These are phyloP conservation scores for Plantago lanceolata DNA, from an alignment of 305 asterid species.

Conservation along the genomic window DNA sequence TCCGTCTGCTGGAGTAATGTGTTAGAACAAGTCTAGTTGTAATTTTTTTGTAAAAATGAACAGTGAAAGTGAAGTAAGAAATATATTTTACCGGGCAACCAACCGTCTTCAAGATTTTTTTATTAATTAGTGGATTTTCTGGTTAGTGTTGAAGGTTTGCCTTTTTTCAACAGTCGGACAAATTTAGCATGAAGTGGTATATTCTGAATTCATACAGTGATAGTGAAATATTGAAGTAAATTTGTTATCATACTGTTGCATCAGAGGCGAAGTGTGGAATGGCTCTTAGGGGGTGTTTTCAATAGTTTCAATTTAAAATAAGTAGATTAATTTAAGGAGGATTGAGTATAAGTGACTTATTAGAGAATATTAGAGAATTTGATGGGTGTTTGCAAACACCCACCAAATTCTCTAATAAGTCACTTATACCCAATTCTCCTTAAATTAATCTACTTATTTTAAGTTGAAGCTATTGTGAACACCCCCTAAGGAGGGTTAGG, in stretches of 20 bases:
- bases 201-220: background rate
- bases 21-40: background rate
- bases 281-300: too few species aligned
- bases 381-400: too few species aligned
- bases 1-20: background rate
- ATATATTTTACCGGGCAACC: background rate
- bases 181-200: background rate
- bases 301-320: too few species aligned
- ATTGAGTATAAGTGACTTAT: too few species aligned
- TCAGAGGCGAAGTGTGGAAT: background rate
- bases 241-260: background rate
- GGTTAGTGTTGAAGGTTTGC: background rate
- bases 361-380: too few species aligned
- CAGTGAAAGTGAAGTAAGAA: background rate
- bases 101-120: background rate
- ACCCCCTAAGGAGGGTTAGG: too few species aligned
- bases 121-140: background rate
- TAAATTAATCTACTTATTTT: too few species aligned
- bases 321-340: too few species aligned
- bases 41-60: background rate
- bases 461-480: too few species aligned
- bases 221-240: background rate
- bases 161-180: background rate
- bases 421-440: too few species aligned
- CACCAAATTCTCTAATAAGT: too few species aligned